Conservation (phyloP, 2,329 filamentous ascomycete species). For the Westerdykella sp. region DNA sequence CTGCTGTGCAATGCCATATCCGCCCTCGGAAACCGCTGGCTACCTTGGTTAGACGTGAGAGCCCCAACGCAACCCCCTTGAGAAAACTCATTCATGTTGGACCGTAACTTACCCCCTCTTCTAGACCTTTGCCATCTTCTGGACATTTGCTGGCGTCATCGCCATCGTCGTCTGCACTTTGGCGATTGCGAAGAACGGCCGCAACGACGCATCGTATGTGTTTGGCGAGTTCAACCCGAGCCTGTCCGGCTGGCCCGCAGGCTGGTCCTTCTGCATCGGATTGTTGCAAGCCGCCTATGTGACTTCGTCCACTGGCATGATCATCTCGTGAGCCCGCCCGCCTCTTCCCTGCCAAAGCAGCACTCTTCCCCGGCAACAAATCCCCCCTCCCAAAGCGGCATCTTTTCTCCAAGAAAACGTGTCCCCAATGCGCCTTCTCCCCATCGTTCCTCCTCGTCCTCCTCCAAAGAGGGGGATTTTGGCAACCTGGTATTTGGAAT, state of each 20-base stretch:
- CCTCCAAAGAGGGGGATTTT: constrained; percentile 10
- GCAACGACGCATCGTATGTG: constrained; percentile 56
- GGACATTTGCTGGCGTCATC: constrained; percentile 66
- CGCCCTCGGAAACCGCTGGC: constrained; percentile 48
- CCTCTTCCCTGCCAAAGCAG: constrained; percentile 24
- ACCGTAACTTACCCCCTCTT: not conserved
- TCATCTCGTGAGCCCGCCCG: constrained; percentile 57
- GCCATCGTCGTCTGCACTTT: constrained; percentile 58
- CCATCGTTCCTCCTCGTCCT: not conserved
- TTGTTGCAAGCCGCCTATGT: constrained; percentile 67
- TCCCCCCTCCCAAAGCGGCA: constrained; percentile 1
- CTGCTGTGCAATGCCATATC: constrained; percentile 48
- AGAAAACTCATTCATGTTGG: constrained; percentile 13
- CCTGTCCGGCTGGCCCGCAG: constrained; percentile 61
- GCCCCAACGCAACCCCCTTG: constrained; percentile 13
- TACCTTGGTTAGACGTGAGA: constrained; percentile 61
- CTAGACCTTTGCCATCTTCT: constrained; percentile 65
- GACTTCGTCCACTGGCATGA: constrained; percentile 72
- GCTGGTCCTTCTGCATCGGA: constrained; percentile 69
- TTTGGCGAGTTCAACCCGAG: constrained; percentile 61
- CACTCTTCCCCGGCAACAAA: constrained; percentile 9
- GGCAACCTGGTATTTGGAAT: constrained; percentile 2
- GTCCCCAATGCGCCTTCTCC: constrained; percentile 2
- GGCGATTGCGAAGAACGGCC: constrained; percentile 62
- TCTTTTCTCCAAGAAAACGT: no score